Percentiles rank a stretch among this genome's conserved stretches.
phyloP scores from a whole-genome alignment of 2,329 filamentous ascomycete species.

The Ceratocystis harringtonii region DNA sequence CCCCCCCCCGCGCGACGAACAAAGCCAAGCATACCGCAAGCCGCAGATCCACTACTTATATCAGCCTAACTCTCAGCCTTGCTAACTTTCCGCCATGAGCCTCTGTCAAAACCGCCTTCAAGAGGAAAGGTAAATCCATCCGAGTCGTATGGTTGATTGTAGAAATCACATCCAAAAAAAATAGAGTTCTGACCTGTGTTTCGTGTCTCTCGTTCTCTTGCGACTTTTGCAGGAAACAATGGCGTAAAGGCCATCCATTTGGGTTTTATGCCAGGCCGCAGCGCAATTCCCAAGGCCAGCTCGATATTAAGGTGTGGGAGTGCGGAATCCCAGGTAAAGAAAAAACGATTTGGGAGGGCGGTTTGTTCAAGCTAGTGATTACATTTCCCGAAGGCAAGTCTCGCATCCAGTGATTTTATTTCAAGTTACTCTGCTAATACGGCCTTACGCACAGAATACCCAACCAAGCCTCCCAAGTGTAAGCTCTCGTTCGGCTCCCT shows the following conservation, averaged over 20 bases:
- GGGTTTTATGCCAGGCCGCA: slow-evolving; percentile 88
- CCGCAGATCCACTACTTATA: neutral
- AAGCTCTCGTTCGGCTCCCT: slow-evolving; percentile 27
- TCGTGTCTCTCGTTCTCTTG: slow-evolving; percentile 18
- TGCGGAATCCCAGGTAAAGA: slow-evolving; percentile 93
- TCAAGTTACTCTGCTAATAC: neutral
- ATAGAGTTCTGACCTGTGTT: neutral
- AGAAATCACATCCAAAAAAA: slow-evolving; percentile 16
- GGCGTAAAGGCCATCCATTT: slow-evolving; percentile 92
- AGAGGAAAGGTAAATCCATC: slow-evolving; percentile 61
- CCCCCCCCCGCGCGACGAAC: neutral
- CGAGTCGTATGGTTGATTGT: neutral
- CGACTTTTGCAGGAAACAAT: slow-evolving; percentile 58
- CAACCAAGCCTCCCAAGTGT: slow-evolving; percentile 98
- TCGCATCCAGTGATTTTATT: neutral
- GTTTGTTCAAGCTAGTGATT: slow-evolving; percentile 86
- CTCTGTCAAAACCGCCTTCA: slow-evolving; percentile 77
- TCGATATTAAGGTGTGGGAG: slow-evolving; percentile 93
- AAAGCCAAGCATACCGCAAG: neutral
- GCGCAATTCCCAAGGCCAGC: slow-evolving; percentile 58
- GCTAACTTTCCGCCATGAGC: slow-evolving; percentile 44
- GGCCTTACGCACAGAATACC: slow-evolving; percentile 55
- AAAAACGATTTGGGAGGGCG: slow-evolving; percentile 96
- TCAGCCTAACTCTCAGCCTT: neutral
- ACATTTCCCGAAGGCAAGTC: slow-evolving; percentile 78